Base-by-base conservation (phyloP, 2,329 filamentous ascomycete genomes). In the Botryotinia narcissicola region DNA sequence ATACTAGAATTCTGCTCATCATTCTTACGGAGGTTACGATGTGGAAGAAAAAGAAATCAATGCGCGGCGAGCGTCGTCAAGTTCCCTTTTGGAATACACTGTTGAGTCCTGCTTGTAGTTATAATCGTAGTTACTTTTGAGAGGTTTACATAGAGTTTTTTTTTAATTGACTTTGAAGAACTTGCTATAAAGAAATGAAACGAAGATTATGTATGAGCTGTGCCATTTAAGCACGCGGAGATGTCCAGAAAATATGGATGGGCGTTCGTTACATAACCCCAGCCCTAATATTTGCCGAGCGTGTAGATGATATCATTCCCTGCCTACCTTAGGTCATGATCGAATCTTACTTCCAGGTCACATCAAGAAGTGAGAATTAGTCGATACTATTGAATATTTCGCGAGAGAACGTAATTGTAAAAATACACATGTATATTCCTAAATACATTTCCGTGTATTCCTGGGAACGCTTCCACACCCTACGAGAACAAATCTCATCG, bases 41-140 rank as follows among this genome's bases (percentile, higher is more conserved):
- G n/a, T 29, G 2, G 2, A 3, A 7, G 0, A 16, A n/a, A n/a
- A n/a, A n/a, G n/a, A n/a, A n/a, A 7, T 16, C 25, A 29, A 4
- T n/a, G 5, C 25, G 12, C 12, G 25, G 4, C 12, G 3, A 18
- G 5, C 25, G 29, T 54, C 14, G 51, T 54, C 6, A 8, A 54
- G n/a, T 16, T 54, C n/a, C n/a, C 51, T 29, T 54, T 16, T 4
- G 40, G 40, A 42, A 42, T 42, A 5, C 12, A 42, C 40, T 42
- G 1, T 16, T 42, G 14, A 51, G 4, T 4, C 12, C n/a, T 51
- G 40, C 14, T 42, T 42, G 40, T 42, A 42, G 40, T 42, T 16
- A 10, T 42, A 14, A 3, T 42, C 14, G 12, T 51, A 9, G 25
- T 51, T 51, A 25, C 46, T 25, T 6, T 51, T 25, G 0, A 14